Evolutionary conservation across 306 rosid genomes (phyloP).

Genomic region (Rosa chinensis): DNA sequence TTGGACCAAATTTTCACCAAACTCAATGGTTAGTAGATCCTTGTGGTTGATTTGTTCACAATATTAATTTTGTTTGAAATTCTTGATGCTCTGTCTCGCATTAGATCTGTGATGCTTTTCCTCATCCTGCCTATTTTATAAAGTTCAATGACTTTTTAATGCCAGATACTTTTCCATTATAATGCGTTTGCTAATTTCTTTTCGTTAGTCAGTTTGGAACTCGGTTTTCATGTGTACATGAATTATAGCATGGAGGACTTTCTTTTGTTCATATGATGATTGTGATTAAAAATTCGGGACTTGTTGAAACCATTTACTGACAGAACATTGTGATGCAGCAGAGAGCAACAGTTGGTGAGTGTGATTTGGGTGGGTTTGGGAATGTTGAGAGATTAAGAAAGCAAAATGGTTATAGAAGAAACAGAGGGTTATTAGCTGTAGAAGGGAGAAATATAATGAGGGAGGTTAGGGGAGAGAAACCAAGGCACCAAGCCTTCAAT

Average conservation of each 20-base stretch:
- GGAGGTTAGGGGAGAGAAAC: too few species aligned
- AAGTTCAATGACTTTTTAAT: neutral
- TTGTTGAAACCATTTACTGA: neutral
- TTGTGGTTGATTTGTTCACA: constrained; percentile 7
- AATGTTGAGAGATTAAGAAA: too few species aligned
- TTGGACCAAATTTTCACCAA: constrained; percentile 85
- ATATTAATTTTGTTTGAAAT: neutral
- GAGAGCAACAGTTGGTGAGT: too few species aligned
- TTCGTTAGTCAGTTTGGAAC: neutral
- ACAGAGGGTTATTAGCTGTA: too few species aligned
- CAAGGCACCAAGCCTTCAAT: too few species aligned
- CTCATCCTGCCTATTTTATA: neutral
- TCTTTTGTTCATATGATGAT: constrained; percentile 1
- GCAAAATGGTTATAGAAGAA: too few species aligned
- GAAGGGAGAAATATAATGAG: too few species aligned
- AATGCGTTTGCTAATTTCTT: neutral
- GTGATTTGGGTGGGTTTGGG: too few species aligned
- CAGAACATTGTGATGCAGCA: neutral
- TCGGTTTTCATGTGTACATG: neutral
- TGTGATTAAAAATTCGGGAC: neutral
- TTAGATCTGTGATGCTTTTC: neutral
- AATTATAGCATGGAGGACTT: neutral
- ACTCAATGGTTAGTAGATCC: constrained; percentile 47
- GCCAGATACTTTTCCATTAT: neutral
- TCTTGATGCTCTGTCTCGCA: constrained; percentile 1